Conservation (phyloP, 2,329 filamentous ascomycete genomes). For the Pyricularia sp. region DNA sequence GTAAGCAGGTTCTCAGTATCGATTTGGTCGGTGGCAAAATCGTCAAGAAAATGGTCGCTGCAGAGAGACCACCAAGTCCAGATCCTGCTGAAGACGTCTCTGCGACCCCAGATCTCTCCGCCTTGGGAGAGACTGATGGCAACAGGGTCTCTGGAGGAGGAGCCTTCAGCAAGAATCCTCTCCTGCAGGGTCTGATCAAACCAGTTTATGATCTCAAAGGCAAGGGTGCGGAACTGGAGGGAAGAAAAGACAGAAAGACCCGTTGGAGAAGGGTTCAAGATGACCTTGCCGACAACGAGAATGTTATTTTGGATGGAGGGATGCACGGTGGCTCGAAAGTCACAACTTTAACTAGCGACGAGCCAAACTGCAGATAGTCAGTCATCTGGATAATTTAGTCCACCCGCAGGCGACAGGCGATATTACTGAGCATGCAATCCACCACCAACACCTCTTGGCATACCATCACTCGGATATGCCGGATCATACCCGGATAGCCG, state of each 20-base stretch:
- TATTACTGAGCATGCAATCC: background rate
- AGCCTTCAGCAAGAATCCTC: conserved; percentile 59
- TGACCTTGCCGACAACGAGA: conserved; percentile 48
- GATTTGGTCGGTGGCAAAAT: conserved; percentile 72
- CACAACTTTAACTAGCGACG: conserved; percentile 20
- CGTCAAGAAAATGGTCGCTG: conserved; percentile 59
- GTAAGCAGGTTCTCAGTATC: conserved; percentile 74
- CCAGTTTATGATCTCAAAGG: conserved; percentile 49
- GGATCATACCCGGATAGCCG: background rate
- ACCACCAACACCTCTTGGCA: background rate
- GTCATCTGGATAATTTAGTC: background rate
- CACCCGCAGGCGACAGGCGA: too few relatives aligned
- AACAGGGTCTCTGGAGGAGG: conserved; percentile 33
- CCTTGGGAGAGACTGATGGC: conserved; percentile 22
- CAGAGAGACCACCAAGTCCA: conserved; percentile 49
- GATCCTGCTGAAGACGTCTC: conserved; percentile 27
- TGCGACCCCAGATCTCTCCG: background rate
- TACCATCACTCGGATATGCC: background rate
- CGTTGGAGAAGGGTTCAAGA: conserved; percentile 54
- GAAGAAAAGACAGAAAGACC: conserved; percentile 31
- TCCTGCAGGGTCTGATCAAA: conserved; percentile 55
- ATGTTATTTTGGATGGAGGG: conserved; percentile 48
- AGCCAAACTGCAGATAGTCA: conserved; percentile 27
- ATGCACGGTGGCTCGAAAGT: conserved; percentile 25
- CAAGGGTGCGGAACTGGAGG: conserved; percentile 34